Conservation (phyloP, 139 green algal genomes). For the Diplosphaera chodatii region DNA sequence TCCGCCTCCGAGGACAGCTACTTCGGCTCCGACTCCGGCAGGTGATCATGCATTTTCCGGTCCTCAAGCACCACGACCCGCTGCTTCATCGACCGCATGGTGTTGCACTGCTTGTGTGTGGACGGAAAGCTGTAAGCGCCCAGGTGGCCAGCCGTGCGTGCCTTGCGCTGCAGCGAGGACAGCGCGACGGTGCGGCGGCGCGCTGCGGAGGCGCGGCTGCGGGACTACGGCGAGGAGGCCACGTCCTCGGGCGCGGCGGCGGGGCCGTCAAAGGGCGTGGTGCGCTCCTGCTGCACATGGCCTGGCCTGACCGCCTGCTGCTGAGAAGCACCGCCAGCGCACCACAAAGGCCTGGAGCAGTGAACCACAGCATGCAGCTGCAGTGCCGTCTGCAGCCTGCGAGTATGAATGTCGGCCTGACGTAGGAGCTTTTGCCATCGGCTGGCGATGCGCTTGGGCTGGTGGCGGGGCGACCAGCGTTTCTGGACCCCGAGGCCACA, state of each 20-base stretch:
- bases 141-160: not conserved
- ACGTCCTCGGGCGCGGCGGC: not conserved
- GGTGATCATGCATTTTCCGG: not conserved
- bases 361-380: too few relatives aligned
- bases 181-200: not conserved
- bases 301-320: too few relatives aligned
- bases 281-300: too few relatives aligned
- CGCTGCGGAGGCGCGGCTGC: constrained; percentile 1
- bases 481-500: constrained; percentile 57
- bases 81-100: not conserved
- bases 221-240: not conserved
- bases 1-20: constrained; percentile 8
- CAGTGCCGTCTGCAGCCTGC: too few relatives aligned
- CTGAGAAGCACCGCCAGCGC: too few relatives aligned
- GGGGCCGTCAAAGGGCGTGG: constrained; percentile 22
- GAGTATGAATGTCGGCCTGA: too few relatives aligned
- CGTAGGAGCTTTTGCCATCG: too few relatives aligned
- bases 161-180: constrained; percentile 9
- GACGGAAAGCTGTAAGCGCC: too few relatives aligned
- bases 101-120: not conserved
- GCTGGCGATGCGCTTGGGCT: too few relatives aligned
- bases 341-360: too few relatives aligned
- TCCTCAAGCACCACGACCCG: not conserved
- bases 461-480: constrained; percentile 34
- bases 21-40: constrained; percentile 12